Percentiles rank a stretch among this genome's conserved stretches.
Evolutionary conservation across 2,329 filamentous ascomycete genomes (phyloP).

Genomic region (Diaporthe amygdali): DNA sequence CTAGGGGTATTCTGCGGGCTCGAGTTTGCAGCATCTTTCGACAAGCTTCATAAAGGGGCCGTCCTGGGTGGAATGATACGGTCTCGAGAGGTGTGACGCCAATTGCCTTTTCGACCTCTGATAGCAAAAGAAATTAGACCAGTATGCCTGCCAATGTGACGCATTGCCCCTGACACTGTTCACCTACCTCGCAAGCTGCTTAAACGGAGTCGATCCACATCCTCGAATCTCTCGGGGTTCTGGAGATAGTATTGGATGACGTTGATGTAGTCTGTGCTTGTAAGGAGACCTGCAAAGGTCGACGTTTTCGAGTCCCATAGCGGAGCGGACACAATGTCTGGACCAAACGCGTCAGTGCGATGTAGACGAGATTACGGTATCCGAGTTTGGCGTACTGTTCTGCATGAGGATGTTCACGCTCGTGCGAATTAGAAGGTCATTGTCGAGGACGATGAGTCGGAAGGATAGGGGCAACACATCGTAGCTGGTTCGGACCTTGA

Average conservation of each 20-base stretch:
- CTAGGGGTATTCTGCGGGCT: slow-evolving; percentile 89
- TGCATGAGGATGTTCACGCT: slow-evolving; percentile 94
- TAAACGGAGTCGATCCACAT: slow-evolving; percentile 92
- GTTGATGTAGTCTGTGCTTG: slow-evolving; percentile 97
- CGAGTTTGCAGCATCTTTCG: slow-evolving; percentile 92
- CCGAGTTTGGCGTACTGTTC: slow-evolving; percentile 69
- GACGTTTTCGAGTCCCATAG: slow-evolving; percentile 95
- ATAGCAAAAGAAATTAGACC: background rate
- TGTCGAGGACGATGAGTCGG: slow-evolving; percentile 94
- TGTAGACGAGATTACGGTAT: background rate
- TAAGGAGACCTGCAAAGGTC: slow-evolving; percentile 91
- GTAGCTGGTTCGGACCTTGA: slow-evolving; percentile 95
- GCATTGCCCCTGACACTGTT: slow-evolving; percentile 3
- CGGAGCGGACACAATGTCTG: slow-evolving; percentile 96
- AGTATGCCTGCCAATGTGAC: slow-evolving; percentile 19
- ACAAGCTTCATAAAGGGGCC: slow-evolving; percentile 93
- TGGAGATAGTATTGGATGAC: slow-evolving; percentile 99
- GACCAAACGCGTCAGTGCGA: slow-evolving; percentile 9
- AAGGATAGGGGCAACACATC: slow-evolving; percentile 97
- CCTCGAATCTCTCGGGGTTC: slow-evolving; percentile 85
- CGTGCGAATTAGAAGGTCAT: slow-evolving; percentile 93
- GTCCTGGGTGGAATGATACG: slow-evolving; percentile 90
- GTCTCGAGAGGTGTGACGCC: slow-evolving; percentile 91
- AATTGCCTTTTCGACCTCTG: slow-evolving; percentile 95
- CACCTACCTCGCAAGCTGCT: slow-evolving; percentile 84